Base-by-base conservation (phyloP, 306 rosid genomes). In the Glycine soja region DNA sequence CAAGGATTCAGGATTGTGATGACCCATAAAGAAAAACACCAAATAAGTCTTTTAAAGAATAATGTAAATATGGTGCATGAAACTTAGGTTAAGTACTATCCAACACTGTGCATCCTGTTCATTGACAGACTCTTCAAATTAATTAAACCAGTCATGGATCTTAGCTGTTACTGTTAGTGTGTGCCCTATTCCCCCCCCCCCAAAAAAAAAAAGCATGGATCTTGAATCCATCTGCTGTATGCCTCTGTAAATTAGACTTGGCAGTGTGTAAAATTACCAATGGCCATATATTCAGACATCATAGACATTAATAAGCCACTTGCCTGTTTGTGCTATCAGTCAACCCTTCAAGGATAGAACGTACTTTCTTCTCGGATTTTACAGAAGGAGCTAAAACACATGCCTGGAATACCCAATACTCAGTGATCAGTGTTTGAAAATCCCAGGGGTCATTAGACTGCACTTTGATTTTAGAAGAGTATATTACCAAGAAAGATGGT, bases 351-450 rank as follows among this genome's bases (percentile, higher is more conserved):
- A 94, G 91, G 85, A 94, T 87, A 73, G 97, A 85, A 40, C 97
- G 91, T 5, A 92, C 91, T 90, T 90, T 94, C 92, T 94, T 92
- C 88, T 94, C 98, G 9, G 91, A 82, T 83, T 89, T 94, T 43
- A 54, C 71, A 48, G 92, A 76, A 34, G 98, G 98, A 69, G 98
- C 89, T 83, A 94, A 77, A 80, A 94, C 98, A 50, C 90, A 89
- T 45, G 98, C 94, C 98, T 94, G 90, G 51, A 88, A 86, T 36
- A 81, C 36, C 24, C 73, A 69, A 14, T 46, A 18, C 58, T 83
- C 42, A 79, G 80, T 54, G 72, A 40, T 50, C 34, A 84, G 62
- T 52, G 65, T 56, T 74, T 46, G 48, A 42, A 18, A 12, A 52
- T 4, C 51, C 53, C 53, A 67, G 9, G 45, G 56, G 4, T 3